A percentile compares a stretch with the other conserved stretches of the same genome.
Conservation (phyloP, 73 alveolate genomes). For the Effrenium voratum region DNA sequence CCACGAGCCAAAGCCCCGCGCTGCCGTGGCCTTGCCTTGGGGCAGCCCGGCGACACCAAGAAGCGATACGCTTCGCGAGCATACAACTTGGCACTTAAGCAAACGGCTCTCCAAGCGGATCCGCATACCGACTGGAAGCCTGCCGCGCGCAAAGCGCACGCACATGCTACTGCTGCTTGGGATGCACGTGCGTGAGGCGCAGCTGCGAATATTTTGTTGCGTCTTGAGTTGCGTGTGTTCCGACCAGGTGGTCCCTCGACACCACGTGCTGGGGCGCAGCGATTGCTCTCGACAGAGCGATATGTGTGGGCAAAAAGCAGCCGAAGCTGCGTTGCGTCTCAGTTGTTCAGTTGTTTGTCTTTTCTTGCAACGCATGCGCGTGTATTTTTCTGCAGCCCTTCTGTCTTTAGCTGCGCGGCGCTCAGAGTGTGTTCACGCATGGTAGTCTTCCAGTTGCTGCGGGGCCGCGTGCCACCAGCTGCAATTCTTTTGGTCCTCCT, state of each 20-base stretch:
- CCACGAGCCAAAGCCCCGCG: too few species aligned
- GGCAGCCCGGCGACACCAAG: too few species aligned
- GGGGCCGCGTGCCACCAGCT: neutral
- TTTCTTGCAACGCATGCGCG: neutral
- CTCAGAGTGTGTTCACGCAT: neutral
- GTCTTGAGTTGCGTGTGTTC: neutral
- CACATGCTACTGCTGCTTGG: too few species aligned
- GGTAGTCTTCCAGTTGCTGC: neutral
- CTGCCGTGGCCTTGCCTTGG: too few species aligned
- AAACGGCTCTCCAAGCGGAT: too few species aligned
- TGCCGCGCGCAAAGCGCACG: too few species aligned
- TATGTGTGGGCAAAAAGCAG: neutral
- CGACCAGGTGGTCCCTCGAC: neutral
- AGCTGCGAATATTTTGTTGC: neutral
- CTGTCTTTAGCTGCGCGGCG: neutral
- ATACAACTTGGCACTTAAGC: too few species aligned
- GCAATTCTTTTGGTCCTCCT: neutral
- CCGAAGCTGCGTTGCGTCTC: neutral
- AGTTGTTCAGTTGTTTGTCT: neutral
- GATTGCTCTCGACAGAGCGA: neutral
- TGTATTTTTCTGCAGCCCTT: neutral
- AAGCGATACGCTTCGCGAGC: too few species aligned
- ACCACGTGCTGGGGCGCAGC: neutral
- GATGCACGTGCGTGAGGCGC: neutral
- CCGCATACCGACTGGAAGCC: too few species aligned